Evolutionary conservation across 768 basidiomycete genomes (phyloP).

Genomic region (Podaxis pistillaris): DNA sequence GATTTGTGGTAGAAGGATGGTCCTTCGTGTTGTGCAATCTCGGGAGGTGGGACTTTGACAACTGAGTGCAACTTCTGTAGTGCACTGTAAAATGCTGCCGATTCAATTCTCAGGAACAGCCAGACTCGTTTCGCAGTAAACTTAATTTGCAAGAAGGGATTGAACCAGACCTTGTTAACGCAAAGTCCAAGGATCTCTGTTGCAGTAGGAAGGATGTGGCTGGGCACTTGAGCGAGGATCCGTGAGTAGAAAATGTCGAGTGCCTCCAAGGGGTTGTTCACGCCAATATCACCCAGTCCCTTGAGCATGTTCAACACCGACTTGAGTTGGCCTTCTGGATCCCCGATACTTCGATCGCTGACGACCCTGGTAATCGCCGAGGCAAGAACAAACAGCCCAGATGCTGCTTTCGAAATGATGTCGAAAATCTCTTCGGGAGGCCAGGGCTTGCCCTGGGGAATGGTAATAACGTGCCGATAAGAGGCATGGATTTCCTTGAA

Average conservation of each 20-base stretch:
- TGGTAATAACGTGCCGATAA: neutral
- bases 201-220: neutral
- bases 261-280: neutral
- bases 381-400: neutral
- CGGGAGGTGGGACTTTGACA: neutral
- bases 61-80: neutral
- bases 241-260: neutral
- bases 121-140: neutral
- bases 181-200: neutral
- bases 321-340: neutral
- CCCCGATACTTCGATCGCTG: neutral
- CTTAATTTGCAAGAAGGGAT: too few species aligned
- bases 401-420: neutral
- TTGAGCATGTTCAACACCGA: neutral
- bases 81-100: neutral
- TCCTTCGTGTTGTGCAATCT: neutral
- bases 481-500: neutral
- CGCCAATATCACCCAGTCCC: neutral
- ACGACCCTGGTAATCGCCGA: neutral
- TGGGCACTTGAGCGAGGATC: neutral
- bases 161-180: neutral
- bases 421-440: neutral
- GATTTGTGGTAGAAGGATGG: neutral
- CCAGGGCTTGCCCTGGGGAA: neutral
- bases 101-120: neutral